phyloP scores from a whole-genome alignment of 2,329 filamentous ascomycete species.

The Didymella keratinophila region DNA sequence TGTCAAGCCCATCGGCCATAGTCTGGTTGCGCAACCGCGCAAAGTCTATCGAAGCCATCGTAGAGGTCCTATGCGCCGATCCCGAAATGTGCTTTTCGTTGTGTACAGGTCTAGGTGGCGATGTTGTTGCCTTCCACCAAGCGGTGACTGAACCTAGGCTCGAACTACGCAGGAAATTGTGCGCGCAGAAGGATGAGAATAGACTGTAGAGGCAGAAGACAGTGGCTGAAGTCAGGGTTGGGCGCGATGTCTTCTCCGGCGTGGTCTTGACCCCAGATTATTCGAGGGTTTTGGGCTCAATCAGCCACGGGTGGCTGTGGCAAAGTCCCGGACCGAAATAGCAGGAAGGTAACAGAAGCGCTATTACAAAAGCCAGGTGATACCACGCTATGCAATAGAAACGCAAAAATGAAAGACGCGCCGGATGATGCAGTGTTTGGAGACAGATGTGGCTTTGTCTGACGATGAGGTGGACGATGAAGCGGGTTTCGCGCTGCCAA shows the following conservation, averaged over 20 bases:
- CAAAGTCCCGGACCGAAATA: conserved; percentile 30
- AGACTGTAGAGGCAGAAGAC: no score
- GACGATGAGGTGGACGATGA: conserved; percentile 12
- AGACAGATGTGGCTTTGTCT: conserved; percentile 3
- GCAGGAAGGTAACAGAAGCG: conserved; percentile 31
- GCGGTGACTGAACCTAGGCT: not conserved
- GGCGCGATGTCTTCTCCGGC: not conserved
- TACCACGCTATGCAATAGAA: conserved; percentile 43
- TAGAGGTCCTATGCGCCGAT: not conserved
- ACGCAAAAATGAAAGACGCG: conserved; percentile 19
- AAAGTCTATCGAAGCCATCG: conserved; percentile 59
- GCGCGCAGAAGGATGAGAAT: not conserved
- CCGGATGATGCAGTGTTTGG: conserved; percentile 9
- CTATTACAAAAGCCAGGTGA: conserved; percentile 31
- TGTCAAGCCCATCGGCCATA: conserved; percentile 88
- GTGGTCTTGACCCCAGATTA: not conserved
- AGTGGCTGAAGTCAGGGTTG: no score
- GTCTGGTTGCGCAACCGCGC: conserved; percentile 83
- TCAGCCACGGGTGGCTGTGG: conserved; percentile 32
- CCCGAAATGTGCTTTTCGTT: not conserved
- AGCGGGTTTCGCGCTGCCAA: conserved; percentile 22
- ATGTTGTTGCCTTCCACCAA: not conserved
- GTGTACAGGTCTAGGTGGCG: not conserved
- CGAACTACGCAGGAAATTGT: not conserved
- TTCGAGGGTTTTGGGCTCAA: conserved; percentile 5